phyloP scores from a whole-genome alignment of 805 yeast genomes.

The Yueomyces sinensis region DNA sequence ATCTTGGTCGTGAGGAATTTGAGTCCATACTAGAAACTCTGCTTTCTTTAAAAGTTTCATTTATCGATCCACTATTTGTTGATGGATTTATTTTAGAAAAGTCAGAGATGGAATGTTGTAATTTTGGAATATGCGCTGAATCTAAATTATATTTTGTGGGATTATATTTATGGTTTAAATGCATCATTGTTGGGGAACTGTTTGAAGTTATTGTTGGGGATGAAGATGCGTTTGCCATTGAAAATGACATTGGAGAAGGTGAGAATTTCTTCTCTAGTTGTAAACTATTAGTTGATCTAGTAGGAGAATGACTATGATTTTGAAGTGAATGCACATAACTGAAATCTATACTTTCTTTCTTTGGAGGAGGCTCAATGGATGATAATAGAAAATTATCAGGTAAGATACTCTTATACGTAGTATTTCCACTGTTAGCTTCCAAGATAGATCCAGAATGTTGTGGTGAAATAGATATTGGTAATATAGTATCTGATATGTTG shows the following conservation, averaged over 20 bases:
- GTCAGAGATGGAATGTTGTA: background rate
- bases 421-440: background rate
- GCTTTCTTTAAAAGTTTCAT: background rate
- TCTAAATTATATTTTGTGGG: background rate
- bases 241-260: background rate
- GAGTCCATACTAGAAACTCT: background rate
- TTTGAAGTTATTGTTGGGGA: background rate
- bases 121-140: background rate
- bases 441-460: background rate
- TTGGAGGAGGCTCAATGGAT: background rate
- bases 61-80: too few species aligned
- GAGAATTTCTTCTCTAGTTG: background rate
- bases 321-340: slow-evolving; percentile 20
- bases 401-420: background rate
- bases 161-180: background rate
- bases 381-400: background rate
- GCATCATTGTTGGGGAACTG: background rate
- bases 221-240: background rate
- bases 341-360: slow-evolving; percentile 18
- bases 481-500: slow-evolving; percentile 15
- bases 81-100: too few species aligned
- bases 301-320: slow-evolving; percentile 19
- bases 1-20: background rate
- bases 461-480: slow-evolving; percentile 1
- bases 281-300: slow-evolving; percentile 15